Base-by-base conservation (phyloP, 169 alveolate genomes). In the Plasmodium vinckei region DNA sequence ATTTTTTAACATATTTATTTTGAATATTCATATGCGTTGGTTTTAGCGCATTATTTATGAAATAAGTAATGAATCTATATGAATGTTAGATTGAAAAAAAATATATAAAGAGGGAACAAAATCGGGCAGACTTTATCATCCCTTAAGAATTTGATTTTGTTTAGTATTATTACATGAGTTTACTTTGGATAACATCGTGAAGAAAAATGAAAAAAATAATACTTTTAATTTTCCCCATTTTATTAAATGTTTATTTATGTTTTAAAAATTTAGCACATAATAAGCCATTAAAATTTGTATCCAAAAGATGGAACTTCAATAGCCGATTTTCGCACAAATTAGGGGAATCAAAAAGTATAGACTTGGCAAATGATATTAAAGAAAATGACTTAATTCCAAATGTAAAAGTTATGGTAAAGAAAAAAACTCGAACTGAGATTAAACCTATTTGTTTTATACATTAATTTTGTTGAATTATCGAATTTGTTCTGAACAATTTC, bases 381-480 rank as follows among this genome's bases (percentile, higher is more conserved):
- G 90, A 82, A 53, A 82, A 82, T 67, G 90, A 82, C 57, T 39
- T 82, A 44, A 82, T 82, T 15, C 90, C 90, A 21, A 82, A 82
- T 51, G 90, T 82, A 25, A 69, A 82, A 68, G 90, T 82, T 69
- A 82, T 82, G 90, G 90, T 82, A 27, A 39, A 64, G 21, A 21
- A 49, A 73, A 73, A 25, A 47, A 47, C 42, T 33, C 42, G 0
- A 21, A 21, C 25, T 33, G 42, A 33, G 42, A 33, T 33, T 33
- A 33, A 33, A 33, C 7, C 42, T 33, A 33, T 33, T 4, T 33
- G 5, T 33, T 33, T 33, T 33, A 33, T 33, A 33, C 42, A 33
- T 33, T 33, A 33, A 33, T 33, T 33, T 33, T 33, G 7, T 33
- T 7, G 7, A 33, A 33, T 33, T 4, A 33, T 33, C 42, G 7